These are phyloP conservation scores for Clitoria ternatea DNA, from an alignment of 306 rosid genomes.

Conservation along the genomic window DNA sequence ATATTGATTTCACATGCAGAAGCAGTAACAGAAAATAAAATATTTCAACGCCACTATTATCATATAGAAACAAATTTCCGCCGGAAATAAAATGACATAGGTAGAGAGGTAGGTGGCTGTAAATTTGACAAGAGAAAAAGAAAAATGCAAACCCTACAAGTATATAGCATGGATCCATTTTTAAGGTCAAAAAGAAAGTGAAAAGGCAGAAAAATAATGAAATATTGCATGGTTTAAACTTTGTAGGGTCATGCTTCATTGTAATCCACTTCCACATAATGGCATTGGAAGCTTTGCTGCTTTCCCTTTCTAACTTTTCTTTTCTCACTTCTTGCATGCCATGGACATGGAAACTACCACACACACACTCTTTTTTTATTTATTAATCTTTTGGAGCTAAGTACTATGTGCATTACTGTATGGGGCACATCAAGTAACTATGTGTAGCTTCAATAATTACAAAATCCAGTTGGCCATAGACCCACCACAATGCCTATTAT, in stretches of 20 bases:
- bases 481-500: conserved; percentile 47
- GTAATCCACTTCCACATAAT: conserved; percentile 37
- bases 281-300: conserved; percentile 27
- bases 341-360: conserved; percentile 16
- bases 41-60: not conserved
- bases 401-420: conserved; percentile 22
- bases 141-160: not conserved
- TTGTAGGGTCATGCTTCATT: conserved; percentile 45
- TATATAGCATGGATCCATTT: not conserved
- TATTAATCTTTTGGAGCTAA: conserved; percentile 16
- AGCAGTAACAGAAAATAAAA: not conserved
- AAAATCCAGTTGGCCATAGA: conserved; percentile 42
- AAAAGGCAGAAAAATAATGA: conserved; percentile 5
- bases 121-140: not conserved
- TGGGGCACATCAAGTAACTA: conserved; percentile 41
- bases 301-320: conserved; percentile 23
- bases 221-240: conserved; percentile 20
- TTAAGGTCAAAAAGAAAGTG: conserved; percentile 7
- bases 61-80: not conserved
- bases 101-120: not conserved
- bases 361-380: not conserved
- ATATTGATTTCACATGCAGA: no score
- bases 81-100: not conserved
- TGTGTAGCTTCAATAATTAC: conserved; percentile 40
- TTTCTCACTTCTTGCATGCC: conserved; percentile 7